Conservation (phyloP, 345 rosid species). For the Psidium friedrichsthalianum region DNA sequence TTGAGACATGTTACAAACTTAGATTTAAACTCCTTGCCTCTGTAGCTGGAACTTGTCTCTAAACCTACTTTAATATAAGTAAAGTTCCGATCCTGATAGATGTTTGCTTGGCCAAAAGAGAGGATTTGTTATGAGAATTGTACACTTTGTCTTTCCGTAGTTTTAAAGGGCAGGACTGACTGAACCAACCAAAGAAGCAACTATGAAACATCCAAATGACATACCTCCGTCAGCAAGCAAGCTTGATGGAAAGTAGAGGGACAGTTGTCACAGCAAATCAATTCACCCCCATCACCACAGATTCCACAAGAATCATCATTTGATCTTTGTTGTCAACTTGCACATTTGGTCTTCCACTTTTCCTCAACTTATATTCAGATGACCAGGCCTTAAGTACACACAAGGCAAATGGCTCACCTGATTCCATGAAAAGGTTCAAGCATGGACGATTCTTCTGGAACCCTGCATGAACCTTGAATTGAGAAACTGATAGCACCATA, state of each 20-base stretch:
- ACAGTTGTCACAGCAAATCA: slow-evolving; percentile 93
- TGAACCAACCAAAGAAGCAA: background rate
- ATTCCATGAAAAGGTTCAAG: slow-evolving; percentile 73
- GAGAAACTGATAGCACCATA: slow-evolving; percentile 50
- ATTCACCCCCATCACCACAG: slow-evolving; percentile 87
- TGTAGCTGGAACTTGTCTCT: background rate
- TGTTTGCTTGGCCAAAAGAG: background rate
- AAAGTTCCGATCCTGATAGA: background rate
- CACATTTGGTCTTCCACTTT: slow-evolving; percentile 29
- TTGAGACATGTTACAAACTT: background rate
- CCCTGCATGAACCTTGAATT: slow-evolving; percentile 79
- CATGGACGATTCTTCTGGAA: slow-evolving; percentile 56
- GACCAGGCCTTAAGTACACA: slow-evolving; percentile 93
- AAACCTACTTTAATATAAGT: background rate
- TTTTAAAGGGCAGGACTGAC: background rate
- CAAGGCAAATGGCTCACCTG: slow-evolving; percentile 63
- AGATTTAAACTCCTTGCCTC: background rate
- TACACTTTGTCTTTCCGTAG: background rate
- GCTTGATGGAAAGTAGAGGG: slow-evolving; percentile 84
- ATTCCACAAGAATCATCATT: slow-evolving; percentile 96
- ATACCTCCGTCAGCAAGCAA: slow-evolving; percentile 78
- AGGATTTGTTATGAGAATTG: background rate
- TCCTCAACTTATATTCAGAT: slow-evolving; percentile 64
- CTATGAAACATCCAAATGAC: slow-evolving; percentile 5
- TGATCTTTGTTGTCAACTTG: slow-evolving; percentile 52